Percentiles rank a stretch among this genome's conserved stretches.
phyloP scores from a whole-genome alignment of 1,139 yeast species.

The Geotrichum macrosporum region DNA sequence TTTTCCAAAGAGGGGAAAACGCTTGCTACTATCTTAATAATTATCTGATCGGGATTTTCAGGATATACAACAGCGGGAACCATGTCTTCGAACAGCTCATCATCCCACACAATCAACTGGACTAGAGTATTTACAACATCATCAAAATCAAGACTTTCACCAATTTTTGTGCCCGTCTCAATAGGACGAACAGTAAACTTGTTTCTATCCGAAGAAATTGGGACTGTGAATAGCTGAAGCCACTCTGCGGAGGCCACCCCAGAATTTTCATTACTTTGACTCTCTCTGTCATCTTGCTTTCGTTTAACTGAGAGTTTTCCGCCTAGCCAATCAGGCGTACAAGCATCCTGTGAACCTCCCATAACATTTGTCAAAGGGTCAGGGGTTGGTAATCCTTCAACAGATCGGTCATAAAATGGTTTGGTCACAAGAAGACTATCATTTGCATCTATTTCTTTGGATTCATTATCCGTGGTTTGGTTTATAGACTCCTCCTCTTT shows the following conservation, averaged over 20 bases:
- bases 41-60: conserved; percentile 14
- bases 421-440: not conserved
- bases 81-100: conserved; percentile 32
- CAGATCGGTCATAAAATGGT: not conserved
- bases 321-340: conserved; percentile 18
- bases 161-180: conserved; percentile 22
- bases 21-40: conserved; percentile 8
- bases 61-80: conserved; percentile 22
- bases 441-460: conserved; percentile 15
- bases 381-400: conserved; percentile 16
- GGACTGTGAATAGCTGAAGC: conserved; percentile 22
- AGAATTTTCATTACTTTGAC: conserved; percentile 1
- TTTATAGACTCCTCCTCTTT: conserved; percentile 20
- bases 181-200: conserved; percentile 24
- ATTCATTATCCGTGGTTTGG: conserved; percentile 1
- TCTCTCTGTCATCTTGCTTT: conserved; percentile 4
- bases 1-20: conserved; percentile 14
- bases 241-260: conserved; percentile 21
- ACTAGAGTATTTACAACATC: conserved; percentile 36
- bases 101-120: conserved; percentile 47
- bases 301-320: conserved; percentile 5
- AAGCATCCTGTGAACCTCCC: conserved; percentile 13
- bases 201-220: not conserved
- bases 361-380: conserved; percentile 18
- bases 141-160: conserved; percentile 27